A percentile compares a stretch with the other conserved stretches of the same genome.
These are phyloP conservation scores for Xylaria sp. DNA, from an alignment of 495 filamentous ascomycete genomes.

Conservation along the genomic window DNA sequence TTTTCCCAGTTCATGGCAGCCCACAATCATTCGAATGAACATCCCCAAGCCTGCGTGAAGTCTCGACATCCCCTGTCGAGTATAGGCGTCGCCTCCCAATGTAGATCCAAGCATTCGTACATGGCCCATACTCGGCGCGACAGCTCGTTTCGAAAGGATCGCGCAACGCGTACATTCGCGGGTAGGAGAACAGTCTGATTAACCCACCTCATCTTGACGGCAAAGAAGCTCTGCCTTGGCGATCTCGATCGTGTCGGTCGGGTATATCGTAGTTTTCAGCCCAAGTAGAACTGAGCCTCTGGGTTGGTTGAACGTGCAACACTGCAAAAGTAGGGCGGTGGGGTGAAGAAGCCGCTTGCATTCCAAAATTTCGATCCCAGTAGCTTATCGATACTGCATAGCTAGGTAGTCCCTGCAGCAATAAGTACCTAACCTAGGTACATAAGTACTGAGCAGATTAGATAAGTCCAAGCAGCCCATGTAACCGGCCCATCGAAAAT, in stretches of 20 bases:
- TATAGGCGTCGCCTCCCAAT: neutral
- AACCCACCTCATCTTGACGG: constrained; percentile 51
- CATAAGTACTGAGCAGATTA: neutral
- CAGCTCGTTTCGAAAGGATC: neutral
- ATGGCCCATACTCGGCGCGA: neutral
- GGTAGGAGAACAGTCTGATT: neutral
- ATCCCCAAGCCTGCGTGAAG: neutral
- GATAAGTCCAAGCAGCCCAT: constrained; percentile 1
- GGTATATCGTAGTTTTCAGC: constrained; percentile 24
- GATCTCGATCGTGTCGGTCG: constrained; percentile 18
- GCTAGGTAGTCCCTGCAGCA: neutral
- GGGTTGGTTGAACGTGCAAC: constrained; percentile 4
- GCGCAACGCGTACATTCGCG: neutral
- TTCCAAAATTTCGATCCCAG: constrained; percentile 26
- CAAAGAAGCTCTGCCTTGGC: constrained; percentile 19
- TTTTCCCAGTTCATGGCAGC: neutral
- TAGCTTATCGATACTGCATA: constrained; percentile 22
- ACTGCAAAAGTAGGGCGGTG: constrained; percentile 19
- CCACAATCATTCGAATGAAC: neutral
- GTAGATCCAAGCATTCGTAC: neutral
- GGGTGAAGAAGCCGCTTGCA: constrained; percentile 21
- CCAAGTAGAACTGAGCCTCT: constrained; percentile 23
- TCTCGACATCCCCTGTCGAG: neutral
- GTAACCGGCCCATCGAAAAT: constrained; percentile 18
- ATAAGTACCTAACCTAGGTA: no score